Evolutionary conservation across 2,329 filamentous ascomycete species (phyloP).

Genomic region (Aureobasidium sp.): DNA sequence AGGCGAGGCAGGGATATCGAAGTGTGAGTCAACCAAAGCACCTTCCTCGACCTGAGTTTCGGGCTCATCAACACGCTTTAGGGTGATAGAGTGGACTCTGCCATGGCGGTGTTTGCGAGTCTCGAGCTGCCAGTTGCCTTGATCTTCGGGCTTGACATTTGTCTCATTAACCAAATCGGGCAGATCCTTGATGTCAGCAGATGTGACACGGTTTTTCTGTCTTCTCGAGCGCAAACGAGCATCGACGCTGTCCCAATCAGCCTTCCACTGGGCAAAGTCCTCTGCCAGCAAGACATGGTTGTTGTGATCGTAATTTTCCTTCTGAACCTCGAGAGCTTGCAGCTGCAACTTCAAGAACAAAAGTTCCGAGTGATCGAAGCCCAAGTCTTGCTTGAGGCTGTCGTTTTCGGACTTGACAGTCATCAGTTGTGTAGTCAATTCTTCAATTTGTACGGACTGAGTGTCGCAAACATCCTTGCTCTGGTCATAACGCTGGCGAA

Average conservation of each 20-base stretch:
- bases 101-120: conserved; percentile 15
- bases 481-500: conserved; percentile 27
- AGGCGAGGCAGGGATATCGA: conserved; percentile 13
- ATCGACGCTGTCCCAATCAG: conserved; percentile 29
- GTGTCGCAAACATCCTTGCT: conserved; percentile 26
- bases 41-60: conserved; percentile 15
- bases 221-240: conserved; percentile 24
- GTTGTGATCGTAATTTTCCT: conserved; percentile 18
- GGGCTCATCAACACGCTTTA: conserved; percentile 16
- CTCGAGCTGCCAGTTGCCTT: conserved; percentile 17
- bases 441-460: conserved; percentile 24
- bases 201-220: conserved; percentile 24
- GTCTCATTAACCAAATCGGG: conserved; percentile 2
- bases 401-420: conserved; percentile 31
- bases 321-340: conserved; percentile 29
- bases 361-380: conserved; percentile 32
- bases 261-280: conserved; percentile 29
- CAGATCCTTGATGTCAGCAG: conserved; percentile 10
- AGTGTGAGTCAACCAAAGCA: not conserved
- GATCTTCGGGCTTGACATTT: conserved; percentile 9
- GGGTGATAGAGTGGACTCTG: conserved; percentile 16
- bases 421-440: conserved; percentile 25
- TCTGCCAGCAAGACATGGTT: conserved; percentile 20
- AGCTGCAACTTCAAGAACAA: conserved; percentile 33
- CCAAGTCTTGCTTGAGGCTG: conserved; percentile 28